phyloP scores from a whole-genome alignment of 1,284 basidiomycete species.

The Naganishia sp. region DNA sequence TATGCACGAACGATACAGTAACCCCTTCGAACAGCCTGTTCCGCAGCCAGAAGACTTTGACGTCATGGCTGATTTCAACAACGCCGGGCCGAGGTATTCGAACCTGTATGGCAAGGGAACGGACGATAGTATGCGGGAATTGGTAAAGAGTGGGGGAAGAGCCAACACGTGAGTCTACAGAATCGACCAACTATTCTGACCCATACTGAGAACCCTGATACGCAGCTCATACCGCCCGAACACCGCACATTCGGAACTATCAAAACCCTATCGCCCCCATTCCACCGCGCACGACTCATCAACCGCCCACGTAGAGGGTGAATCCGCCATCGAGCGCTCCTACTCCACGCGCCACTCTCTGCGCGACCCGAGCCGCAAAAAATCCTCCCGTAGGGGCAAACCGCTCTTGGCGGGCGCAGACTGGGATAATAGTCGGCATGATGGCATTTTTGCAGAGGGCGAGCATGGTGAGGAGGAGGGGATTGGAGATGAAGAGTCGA shows the following conservation, averaged over 20 bases:
- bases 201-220: slow-evolving; percentile 2
- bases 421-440: slow-evolving; percentile 24
- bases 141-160: slow-evolving; percentile 24
- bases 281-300: not conserved
- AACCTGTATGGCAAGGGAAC: slow-evolving; percentile 59
- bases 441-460: not conserved
- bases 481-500: not conserved
- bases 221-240: slow-evolving; percentile 10
- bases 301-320: not conserved
- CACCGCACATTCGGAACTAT: slow-evolving; percentile 30
- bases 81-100: slow-evolving; percentile 72
- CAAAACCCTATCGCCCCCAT: slow-evolving; percentile 21
- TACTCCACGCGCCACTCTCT: slow-evolving; percentile 17
- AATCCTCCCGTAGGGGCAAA: not conserved
- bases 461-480: slow-evolving; percentile 6
- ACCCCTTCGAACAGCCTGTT: slow-evolving; percentile 50
- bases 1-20: slow-evolving; percentile 14
- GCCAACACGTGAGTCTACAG: slow-evolving; percentile 51
- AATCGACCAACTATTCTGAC: slow-evolving; percentile 23
- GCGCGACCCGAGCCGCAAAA: not conserved
- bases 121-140: slow-evolving; percentile 44
- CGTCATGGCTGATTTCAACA: slow-evolving; percentile 89
- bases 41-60: slow-evolving; percentile 60
- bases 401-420: slow-evolving; percentile 16
- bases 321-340: slow-evolving; percentile 28